A percentile compares a stretch with the other conserved stretches of the same genome.
Conservation (phyloP, 2,329 filamentous ascomycete species). For the Pezicula carpinea region DNA sequence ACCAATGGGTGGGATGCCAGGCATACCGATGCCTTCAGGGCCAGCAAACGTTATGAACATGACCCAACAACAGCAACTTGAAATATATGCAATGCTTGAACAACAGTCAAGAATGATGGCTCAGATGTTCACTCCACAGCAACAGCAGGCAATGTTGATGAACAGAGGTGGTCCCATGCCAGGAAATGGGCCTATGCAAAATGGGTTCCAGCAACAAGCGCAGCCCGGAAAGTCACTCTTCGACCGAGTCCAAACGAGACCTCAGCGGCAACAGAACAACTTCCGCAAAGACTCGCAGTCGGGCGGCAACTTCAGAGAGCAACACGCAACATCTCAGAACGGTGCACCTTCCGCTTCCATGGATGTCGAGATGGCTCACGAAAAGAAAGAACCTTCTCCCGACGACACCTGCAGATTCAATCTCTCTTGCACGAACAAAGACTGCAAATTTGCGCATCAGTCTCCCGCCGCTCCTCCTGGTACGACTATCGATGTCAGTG, state of each 20-base stretch:
- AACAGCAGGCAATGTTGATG: slow-evolving; percentile 49
- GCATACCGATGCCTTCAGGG: slow-evolving; percentile 34
- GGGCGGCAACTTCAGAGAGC: slow-evolving; percentile 12
- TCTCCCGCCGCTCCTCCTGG: slow-evolving; percentile 83
- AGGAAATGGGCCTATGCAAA: slow-evolving; percentile 41
- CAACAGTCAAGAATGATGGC: slow-evolving; percentile 85
- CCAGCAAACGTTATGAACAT: slow-evolving; percentile 44
- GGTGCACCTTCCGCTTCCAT: slow-evolving; percentile 29
- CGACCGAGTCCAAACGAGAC: slow-evolving; percentile 58
- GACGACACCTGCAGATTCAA: slow-evolving; percentile 86
- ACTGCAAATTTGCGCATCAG: slow-evolving; percentile 92
- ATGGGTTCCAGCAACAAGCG: slow-evolving; percentile 35
- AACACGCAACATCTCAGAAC: slow-evolving; percentile 8
- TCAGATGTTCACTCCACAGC: slow-evolving; percentile 52
- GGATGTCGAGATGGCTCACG: slow-evolving; percentile 62
- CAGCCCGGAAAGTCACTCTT: slow-evolving; percentile 60
- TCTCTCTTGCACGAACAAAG: slow-evolving; percentile 77
- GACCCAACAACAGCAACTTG: slow-evolving; percentile 66
- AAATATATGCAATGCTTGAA: slow-evolving; percentile 73
- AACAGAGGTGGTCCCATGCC: slow-evolving; percentile 46
- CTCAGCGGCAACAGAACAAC: slow-evolving; percentile 15
- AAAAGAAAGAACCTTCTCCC: slow-evolving; percentile 51
- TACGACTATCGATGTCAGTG: slow-evolving; percentile 70
- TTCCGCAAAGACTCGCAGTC: slow-evolving; percentile 15
- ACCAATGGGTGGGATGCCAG: slow-evolving; percentile 39